These are phyloP conservation scores for Cerioporus squamosus DNA, from an alignment of 1,284 basidiomycete genomes.

Conservation along the genomic window DNA sequence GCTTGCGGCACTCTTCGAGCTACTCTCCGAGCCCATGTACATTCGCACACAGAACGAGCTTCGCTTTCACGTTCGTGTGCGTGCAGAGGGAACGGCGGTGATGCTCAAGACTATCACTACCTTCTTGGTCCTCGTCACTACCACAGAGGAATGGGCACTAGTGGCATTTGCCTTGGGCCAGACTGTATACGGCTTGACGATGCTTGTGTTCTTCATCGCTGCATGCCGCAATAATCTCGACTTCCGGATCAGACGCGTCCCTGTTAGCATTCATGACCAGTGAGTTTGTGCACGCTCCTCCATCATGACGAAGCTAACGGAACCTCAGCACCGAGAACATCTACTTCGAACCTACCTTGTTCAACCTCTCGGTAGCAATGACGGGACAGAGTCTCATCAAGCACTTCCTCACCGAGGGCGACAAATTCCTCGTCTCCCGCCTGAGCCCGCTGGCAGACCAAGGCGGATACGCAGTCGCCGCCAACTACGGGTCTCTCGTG, in stretches of 20 bases:
- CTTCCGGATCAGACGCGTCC: constrained; percentile 28
- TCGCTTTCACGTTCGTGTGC: constrained; percentile 70
- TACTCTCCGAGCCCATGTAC: constrained; percentile 85
- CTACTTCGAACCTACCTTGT: constrained; percentile 53
- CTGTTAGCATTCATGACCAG: constrained; percentile 31
- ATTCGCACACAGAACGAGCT: constrained; percentile 76
- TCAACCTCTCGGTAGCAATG: constrained; percentile 77
- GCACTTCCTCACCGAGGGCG: constrained; percentile 94
- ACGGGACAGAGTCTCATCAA: constrained; percentile 89
- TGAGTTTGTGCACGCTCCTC: constrained; percentile 26
- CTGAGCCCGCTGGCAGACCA: constrained; percentile 86
- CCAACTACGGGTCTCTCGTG: constrained; percentile 92
- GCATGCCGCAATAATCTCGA: constrained; percentile 28
- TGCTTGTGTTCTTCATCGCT: constrained; percentile 37
- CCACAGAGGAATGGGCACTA: constrained; percentile 58
- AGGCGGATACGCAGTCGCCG: constrained; percentile 92
- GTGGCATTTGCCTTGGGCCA: constrained; percentile 87
- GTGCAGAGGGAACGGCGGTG: constrained; percentile 84
- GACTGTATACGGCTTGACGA: constrained; percentile 60
- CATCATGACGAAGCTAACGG: neutral
- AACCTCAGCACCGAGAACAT: constrained; percentile 24
- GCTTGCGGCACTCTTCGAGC: constrained; percentile 73
- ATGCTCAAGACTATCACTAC: constrained; percentile 75
- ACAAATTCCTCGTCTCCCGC: constrained; percentile 87
- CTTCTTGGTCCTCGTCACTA: constrained; percentile 63